Evolutionary conservation across 2,329 filamentous ascomycete species (phyloP).

Genomic region (Sporothrix brunneoviolacea): DNA sequence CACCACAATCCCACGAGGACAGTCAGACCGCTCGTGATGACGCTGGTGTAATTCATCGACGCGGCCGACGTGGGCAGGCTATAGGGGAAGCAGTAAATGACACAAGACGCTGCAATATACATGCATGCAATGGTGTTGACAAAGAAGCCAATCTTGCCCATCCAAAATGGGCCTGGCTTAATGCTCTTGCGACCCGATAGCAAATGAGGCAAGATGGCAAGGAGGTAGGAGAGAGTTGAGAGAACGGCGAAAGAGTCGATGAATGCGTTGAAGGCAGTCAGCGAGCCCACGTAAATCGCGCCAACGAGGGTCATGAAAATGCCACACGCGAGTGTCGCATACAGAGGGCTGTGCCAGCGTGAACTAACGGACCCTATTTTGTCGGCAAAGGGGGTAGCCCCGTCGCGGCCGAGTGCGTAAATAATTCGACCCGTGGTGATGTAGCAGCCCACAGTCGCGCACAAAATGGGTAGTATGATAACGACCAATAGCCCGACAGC

Average conservation of each 20-base stretch:
- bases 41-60: conserved; percentile 43
- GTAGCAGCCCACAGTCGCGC: conserved; percentile 25
- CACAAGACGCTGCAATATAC: conserved; percentile 52
- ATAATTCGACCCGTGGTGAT: conserved; percentile 28
- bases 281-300: conserved; percentile 58
- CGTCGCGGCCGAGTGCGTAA: conserved; percentile 11
- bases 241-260: conserved; percentile 43
- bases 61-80: conserved; percentile 32
- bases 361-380: conserved; percentile 26
- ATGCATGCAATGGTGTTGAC: conserved; percentile 41
- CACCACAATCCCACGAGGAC: conserved; percentile 36
- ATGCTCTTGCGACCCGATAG: conserved; percentile 39
- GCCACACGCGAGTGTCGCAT: conserved; percentile 44
- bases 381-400: conserved; percentile 16
- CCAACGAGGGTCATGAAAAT: conserved; percentile 47
- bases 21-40: conserved; percentile 39
- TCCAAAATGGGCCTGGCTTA: conserved; percentile 48
- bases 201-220: conserved; percentile 54
- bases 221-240: conserved; percentile 49
- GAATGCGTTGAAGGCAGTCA: conserved; percentile 61
- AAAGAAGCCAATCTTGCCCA: conserved; percentile 36
- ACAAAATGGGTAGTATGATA: conserved; percentile 30
- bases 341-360: conserved; percentile 30
- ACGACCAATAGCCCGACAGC: conserved; percentile 44
- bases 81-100: conserved; percentile 54